A percentile compares a stretch with the other conserved stretches of the same genome.
Evolutionary conservation across 441 rosid species (phyloP).

Genomic region (Gossypium davidsonii): DNA sequence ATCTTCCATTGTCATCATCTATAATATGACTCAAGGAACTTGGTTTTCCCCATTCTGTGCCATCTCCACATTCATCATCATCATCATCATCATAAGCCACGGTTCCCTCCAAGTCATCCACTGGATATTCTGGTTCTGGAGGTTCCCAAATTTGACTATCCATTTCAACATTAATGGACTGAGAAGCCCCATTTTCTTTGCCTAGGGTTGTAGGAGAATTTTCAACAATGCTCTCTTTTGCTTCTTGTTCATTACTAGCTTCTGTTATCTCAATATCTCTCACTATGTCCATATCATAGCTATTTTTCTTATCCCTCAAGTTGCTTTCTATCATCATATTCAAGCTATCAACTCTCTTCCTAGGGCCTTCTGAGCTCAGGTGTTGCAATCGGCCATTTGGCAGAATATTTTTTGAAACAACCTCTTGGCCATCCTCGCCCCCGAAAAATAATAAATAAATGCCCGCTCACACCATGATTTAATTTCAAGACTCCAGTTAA

Average conservation of each 20-base stretch:
- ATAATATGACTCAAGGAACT: slow-evolving; percentile 42
- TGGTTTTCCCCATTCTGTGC: slow-evolving; percentile 59
- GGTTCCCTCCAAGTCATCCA: slow-evolving; percentile 53
- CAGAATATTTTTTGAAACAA: slow-evolving; percentile 26
- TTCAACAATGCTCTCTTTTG: slow-evolving; percentile 25
- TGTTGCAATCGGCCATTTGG: slow-evolving; percentile 26
- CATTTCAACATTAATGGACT: slow-evolving; percentile 25
- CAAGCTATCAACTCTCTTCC: slow-evolving; percentile 29
- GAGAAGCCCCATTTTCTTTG: slow-evolving; percentile 29
- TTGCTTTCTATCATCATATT: slow-evolving; percentile 27
- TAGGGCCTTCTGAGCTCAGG: slow-evolving; percentile 23
- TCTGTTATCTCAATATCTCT: slow-evolving; percentile 42
- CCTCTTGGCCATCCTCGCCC: slow-evolving; percentile 52
- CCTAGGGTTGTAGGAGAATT: slow-evolving; percentile 23
- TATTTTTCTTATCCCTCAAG: slow-evolving; percentile 19
- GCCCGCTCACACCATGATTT: not conserved
- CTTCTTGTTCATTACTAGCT: slow-evolving; percentile 25
- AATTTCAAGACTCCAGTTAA: not conserved
- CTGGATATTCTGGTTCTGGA: slow-evolving; percentile 73
- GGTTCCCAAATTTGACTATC: slow-evolving; percentile 68
- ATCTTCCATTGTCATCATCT: slow-evolving; percentile 35
- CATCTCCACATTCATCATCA: slow-evolving; percentile 75
- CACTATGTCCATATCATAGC: slow-evolving; percentile 24
- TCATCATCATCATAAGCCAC: slow-evolving; percentile 65
- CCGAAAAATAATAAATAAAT: slow-evolving; percentile 26